A percentile compares a stretch with the other conserved stretches of the same genome.
Conservation (phyloP, 306 rosid species). For the Canavalia gladiata region DNA sequence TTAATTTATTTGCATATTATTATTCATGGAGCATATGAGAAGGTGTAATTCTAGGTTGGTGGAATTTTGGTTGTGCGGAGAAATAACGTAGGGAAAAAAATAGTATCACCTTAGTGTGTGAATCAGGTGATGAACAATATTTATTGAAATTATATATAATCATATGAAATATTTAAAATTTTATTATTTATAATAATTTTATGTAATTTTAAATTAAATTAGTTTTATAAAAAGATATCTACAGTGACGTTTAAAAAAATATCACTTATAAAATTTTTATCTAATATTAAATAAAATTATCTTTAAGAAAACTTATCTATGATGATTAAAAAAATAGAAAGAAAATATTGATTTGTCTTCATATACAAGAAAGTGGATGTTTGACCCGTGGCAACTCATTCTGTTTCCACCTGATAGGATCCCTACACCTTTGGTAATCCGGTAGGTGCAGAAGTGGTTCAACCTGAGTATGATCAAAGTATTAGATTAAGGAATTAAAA, state of each 20-base stretch:
- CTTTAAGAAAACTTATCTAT: too few relatives aligned
- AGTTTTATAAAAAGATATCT: too few relatives aligned
- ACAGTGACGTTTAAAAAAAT: too few relatives aligned
- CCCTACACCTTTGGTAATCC: neutral
- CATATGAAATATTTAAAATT: too few relatives aligned
- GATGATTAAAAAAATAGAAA: neutral
- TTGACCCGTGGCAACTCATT: conserved; percentile 40
- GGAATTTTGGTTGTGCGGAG: conserved; percentile 7
- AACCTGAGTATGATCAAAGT: neutral
- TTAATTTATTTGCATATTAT: neutral
- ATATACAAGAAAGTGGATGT: conserved; percentile 1
- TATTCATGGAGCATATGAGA: neutral
- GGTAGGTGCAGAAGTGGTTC: conserved; percentile 35
- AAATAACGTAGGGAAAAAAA: neutral
- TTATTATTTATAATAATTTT: too few relatives aligned
- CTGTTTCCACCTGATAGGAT: conserved; percentile 10
- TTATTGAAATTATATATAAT: too few relatives aligned
- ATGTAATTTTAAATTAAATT: too few relatives aligned
- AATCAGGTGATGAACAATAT: too few relatives aligned
- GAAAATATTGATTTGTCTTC: neutral
- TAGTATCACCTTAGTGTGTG: too few relatives aligned
- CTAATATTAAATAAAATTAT: too few relatives aligned
- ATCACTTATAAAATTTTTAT: too few relatives aligned
- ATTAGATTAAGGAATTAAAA: neutral
- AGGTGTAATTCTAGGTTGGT: neutral